Evolutionary conservation across 768 basidiomycete genomes (phyloP).

Genomic region (Boletus reticulatus): DNA sequence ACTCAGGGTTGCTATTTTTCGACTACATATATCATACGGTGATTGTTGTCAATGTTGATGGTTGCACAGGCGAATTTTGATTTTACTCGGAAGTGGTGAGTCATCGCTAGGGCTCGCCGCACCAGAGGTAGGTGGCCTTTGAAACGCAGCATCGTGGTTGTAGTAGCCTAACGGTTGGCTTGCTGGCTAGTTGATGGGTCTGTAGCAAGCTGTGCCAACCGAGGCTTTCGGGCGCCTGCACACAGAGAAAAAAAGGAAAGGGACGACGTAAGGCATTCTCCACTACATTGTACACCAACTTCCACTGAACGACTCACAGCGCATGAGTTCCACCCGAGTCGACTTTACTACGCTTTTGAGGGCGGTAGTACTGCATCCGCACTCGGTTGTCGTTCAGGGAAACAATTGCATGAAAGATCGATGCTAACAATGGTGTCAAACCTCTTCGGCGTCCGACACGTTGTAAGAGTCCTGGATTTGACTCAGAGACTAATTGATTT

Average conservation of each 20-base stretch:
- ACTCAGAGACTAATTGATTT: too few species aligned
- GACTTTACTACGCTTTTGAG: background rate
- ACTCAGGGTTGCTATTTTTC: background rate
- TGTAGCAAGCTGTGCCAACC: background rate
- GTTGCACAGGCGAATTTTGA: background rate
- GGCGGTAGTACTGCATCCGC: background rate
- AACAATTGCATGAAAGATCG: background rate
- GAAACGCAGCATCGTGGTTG: background rate
- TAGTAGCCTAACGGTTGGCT: background rate
- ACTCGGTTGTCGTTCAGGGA: background rate
- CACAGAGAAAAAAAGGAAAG: background rate
- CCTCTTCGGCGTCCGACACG: too few species aligned
- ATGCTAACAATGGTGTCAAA: background rate
- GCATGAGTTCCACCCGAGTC: too few species aligned
- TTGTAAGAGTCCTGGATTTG: too few species aligned
- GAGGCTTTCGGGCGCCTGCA: background rate
- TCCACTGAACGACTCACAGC: background rate
- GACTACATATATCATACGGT: background rate
- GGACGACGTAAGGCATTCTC: background rate
- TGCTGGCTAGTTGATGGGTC: too few species aligned
- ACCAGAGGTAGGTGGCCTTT: background rate
- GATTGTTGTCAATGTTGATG: background rate
- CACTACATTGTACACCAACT: background rate
- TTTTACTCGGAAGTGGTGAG: too few species aligned
- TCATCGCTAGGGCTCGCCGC: too few species aligned